Base-by-base conservation (phyloP, 1,284 basidiomycete species). In the Mycena sp. region DNA sequence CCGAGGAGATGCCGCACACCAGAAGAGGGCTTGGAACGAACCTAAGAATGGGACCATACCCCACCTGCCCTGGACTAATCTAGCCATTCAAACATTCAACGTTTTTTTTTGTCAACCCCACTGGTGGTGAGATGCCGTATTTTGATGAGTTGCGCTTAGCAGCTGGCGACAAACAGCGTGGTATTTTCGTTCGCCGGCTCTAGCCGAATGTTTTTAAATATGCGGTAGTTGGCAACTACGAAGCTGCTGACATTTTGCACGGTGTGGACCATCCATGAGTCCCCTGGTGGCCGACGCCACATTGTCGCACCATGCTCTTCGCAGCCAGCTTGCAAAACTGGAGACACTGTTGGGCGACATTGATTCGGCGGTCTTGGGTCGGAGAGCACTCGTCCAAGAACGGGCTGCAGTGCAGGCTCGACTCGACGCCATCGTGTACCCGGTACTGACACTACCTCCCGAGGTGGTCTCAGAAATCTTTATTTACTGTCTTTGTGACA, bases 401-500 rank as follows among this genome's bases (percentile, higher is more conserved):
- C 53, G 32, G 10, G 32, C 35, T 16, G 46, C 44, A 21, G 40
- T 48, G 35, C 54, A 56, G 54, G 17, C 25, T 2, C 30, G 48
- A 26, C 54, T 56, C 30, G 35, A 56, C 44, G 25, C 32, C 45
- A 32, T 49, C 46, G 43, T 41, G 6, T 41, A 58, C 46, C 55
- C 45, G n/a, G 21, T 49, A 37, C 28, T 58, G 10, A 52, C 58
- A 1, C 41, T 59, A 12, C 58, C 58, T 30, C 28, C 49, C 11
- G 58, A 59, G 25, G 44, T 59, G 4, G 23, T 52, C 37, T 59
- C 58, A 6, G 40, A 52, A 38, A 59, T 59, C 23, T 59, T 59
- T 40, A 46, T 52, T 12, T 49, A 26, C 40, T 37, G 38, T 37
- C 38, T 52, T 19, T 19, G 21, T 23, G 41, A 44, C 30, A 19